Evolutionary conservation across 2,329 filamentous ascomycete genomes (phyloP), one percentile per base, ranked within the genome.

Genomic region (Tolypocladium inflatum): DNA sequence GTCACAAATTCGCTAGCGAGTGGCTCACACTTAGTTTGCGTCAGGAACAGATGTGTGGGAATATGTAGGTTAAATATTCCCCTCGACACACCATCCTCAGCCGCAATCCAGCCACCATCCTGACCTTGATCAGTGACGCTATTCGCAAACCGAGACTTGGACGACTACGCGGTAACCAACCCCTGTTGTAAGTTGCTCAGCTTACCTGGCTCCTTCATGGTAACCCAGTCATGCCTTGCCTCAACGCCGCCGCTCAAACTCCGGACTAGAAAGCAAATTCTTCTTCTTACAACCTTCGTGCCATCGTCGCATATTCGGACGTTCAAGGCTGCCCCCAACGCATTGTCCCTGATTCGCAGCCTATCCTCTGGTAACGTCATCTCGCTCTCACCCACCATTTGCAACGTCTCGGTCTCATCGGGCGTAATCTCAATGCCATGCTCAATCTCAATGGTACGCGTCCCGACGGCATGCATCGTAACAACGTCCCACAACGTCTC

Each of bases 401-500:
- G 7, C 67, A 53, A 4, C 17, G 30, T n/a, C 10, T 10, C 13
- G 15, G 55, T 39, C n/a, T 62, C 64, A 0, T 64, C 60, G 0
- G 65, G 58, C 0, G 62, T 62, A 2, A 74, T 55, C 5, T 64
- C 57, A 17, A 73, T 60, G 5, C 62, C 69, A 39, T 77, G 74
- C 62, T 78, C 76, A 10, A 75, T 60, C 59, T 76, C 73, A 8
- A 77, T 64, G 0, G 72, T 63, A 1, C 69, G 65, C 41, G 62
- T 65, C 15, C 67, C 72, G 2, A 72, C 57, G 2, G 65, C 64
- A 54, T 71, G 66, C 62, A 76, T 64, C 0, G 65, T 61, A 0
- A 60, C 57, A 0, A 66, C 60, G 26, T 77, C 70, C 74, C 74
- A 77, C 0, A 76, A 55, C 1, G 67, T 70, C 56, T 78, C 75